phyloP scores from a whole-genome alignment of 1,284 basidiomycete genomes.

The Caloboletus firmus region DNA sequence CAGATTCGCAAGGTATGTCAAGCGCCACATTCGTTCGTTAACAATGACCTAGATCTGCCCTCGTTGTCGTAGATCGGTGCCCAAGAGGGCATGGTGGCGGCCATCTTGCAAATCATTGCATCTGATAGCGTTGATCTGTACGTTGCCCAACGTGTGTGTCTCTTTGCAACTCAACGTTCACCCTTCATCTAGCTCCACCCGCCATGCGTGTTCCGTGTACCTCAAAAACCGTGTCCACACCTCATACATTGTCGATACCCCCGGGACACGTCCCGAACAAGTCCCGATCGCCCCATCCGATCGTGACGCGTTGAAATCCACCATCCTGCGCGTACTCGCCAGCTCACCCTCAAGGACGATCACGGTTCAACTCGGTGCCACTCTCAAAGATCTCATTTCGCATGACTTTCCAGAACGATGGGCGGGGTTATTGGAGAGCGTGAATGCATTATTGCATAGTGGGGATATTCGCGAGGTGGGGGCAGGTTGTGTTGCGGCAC shows the following conservation, averaged over 20 bases:
- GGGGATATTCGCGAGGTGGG: slow-evolving; percentile 68
- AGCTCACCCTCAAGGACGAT: slow-evolving; percentile 64
- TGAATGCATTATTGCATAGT: slow-evolving; percentile 64
- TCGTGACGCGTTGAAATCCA: slow-evolving; percentile 63
- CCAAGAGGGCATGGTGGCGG: slow-evolving; percentile 77
- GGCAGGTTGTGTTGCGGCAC: slow-evolving; percentile 72
- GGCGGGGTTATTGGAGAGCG: slow-evolving; percentile 61
- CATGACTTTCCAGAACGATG: slow-evolving; percentile 77
- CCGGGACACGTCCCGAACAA: slow-evolving; percentile 54
- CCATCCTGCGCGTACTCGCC: slow-evolving; percentile 68
- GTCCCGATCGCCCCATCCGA: slow-evolving; percentile 63
- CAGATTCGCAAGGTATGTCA: slow-evolving; percentile 74
- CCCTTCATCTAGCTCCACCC: slow-evolving; percentile 55
- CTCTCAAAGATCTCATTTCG: slow-evolving; percentile 68
- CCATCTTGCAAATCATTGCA: slow-evolving; percentile 79
- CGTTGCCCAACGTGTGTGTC: slow-evolving; percentile 37
- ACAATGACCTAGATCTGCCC: slow-evolving; percentile 4
- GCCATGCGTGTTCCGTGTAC: slow-evolving; percentile 79
- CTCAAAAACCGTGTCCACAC: slow-evolving; percentile 81
- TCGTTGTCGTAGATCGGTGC: slow-evolving; percentile 58
- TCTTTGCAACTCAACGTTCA: not conserved
- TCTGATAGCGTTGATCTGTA: slow-evolving; percentile 74
- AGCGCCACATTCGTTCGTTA: not conserved
- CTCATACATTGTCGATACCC: slow-evolving; percentile 54
- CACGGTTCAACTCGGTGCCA: slow-evolving; percentile 70